Base-by-base conservation (phyloP, 768 basidiomycete genomes). In the Naganishia onofrii region DNA sequence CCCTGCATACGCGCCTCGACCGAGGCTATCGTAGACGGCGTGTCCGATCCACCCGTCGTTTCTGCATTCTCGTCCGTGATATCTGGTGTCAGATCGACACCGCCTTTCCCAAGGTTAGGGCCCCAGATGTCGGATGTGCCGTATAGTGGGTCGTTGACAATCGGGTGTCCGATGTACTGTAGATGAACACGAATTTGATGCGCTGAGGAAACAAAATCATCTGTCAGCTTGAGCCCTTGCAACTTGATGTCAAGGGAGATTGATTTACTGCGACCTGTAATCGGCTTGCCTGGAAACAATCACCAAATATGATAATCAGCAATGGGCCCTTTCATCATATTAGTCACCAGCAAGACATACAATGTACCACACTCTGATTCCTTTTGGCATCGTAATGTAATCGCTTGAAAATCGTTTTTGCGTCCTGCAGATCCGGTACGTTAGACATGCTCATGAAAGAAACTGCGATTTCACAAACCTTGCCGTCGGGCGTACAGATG, bases 141-240 rank as follows among this genome's bases (percentile, higher is more conserved):
- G 81, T 99, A 99, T 2, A 98, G 85, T 1, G 93, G 91, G 74
- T 98, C 96, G 78, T 99, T 98, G 13, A 92, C 91, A 72, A 99
- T 93, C 0, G 96, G 90, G 77, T 91, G 84, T 0, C 95, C 96
- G 68, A 99, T 86, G 80, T 86, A 97, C 81, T 98, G 96, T 2
- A 99, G 85, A 77, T 99, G 96, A 3, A 99, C 95, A 60, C 96
- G 87, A 69, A 98, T 91, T 81, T 99, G 96, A 82, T 99, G 96
- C 0, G 96, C 93, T 96, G 60, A 8, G 13, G 34, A 23, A 73
- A 38, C 48, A 26, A n/a, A n/a, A 29, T 7, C 13, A 54, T 13
- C 3, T 19, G 17, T 66, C 46, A 71, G 60, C 44, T 15, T 15
- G 42, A 17, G 13, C 55, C n/a, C n/a, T n/a, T 32, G 19, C 1